phyloP scores from a whole-genome alignment of 2,329 filamentous ascomycete genomes.

The Phialemoniopsis sp. region DNA sequence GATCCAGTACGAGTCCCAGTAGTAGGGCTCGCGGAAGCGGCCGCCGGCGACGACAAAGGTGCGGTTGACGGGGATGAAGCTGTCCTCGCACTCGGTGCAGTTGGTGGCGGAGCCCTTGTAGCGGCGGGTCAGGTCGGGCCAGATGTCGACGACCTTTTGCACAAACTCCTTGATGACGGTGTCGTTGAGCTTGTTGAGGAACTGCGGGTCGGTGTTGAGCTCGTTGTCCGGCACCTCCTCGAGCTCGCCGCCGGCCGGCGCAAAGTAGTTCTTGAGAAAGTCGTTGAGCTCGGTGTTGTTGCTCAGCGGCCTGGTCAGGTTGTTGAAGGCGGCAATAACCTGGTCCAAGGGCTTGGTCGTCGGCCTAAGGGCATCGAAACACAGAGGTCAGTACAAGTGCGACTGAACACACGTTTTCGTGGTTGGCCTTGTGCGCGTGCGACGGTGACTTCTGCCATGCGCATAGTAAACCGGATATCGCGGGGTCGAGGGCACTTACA shows the following conservation, averaged over 20 bases:
- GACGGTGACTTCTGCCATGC: not conserved
- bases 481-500: constrained; percentile 35
- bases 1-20: constrained; percentile 70
- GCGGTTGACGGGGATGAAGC: constrained; percentile 62
- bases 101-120: constrained; percentile 45
- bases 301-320: constrained; percentile 53
- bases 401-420: not conserved
- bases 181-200: constrained; percentile 54
- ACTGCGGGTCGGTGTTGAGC: constrained; percentile 52
- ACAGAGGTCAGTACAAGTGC: constrained; percentile 8
- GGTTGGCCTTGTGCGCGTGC: not conserved
- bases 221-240: constrained; percentile 44
- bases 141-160: constrained; percentile 62
- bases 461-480: not conserved
- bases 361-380: constrained; percentile 36
- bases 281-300: constrained; percentile 60
- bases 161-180: constrained; percentile 56
- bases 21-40: constrained; percentile 68
- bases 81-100: constrained; percentile 57
- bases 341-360: constrained; percentile 55
- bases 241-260: constrained; percentile 59
- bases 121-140: constrained; percentile 61
- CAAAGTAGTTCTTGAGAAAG: constrained; percentile 62
- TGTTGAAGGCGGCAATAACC: constrained; percentile 58
- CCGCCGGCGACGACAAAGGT: constrained; percentile 69